These are phyloP conservation scores for Aureobasidium namibiae DNA, from an alignment of 2,329 filamentous ascomycete species.

Conservation along the genomic window DNA sequence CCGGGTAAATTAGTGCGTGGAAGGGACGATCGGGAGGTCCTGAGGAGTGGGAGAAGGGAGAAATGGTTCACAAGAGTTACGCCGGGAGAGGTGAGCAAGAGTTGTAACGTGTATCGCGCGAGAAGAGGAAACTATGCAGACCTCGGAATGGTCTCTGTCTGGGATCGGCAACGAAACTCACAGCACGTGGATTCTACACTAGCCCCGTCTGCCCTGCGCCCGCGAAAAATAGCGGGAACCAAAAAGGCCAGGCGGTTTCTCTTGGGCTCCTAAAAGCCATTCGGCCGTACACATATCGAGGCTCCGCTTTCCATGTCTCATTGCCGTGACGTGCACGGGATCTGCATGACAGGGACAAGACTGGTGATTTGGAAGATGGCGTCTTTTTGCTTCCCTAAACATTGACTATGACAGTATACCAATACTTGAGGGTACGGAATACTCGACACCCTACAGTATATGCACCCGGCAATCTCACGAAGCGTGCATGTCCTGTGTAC, in stretches of 20 bases:
- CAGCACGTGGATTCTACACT: conserved; percentile 6
- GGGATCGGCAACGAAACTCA: conserved; percentile 9
- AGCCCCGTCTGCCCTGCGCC: conserved; percentile 8
- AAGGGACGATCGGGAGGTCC: neutral
- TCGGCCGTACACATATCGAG: conserved; percentile 8
- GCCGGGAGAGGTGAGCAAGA: conserved; percentile 1
- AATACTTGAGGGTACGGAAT: neutral
- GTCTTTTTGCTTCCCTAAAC: neutral
- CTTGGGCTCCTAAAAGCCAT: conserved; percentile 6
- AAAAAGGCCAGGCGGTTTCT: neutral
- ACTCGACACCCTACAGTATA: too few species aligned
- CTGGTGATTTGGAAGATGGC: conserved; percentile 4
- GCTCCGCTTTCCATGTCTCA: conserved; percentile 6
- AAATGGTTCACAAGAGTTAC: conserved; percentile 9
- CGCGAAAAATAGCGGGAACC: conserved; percentile 13
- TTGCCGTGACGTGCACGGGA: conserved; percentile 3
- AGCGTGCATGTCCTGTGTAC: neutral
- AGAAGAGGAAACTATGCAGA: conserved; percentile 12
- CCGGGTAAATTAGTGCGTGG: neutral
- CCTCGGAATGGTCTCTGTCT: conserved; percentile 12
- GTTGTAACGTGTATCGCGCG: conserved; percentile 8
- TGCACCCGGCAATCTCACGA: neutral
- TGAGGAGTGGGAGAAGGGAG: neutral
- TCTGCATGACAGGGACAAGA: neutral
- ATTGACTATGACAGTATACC: neutral